phyloP scores from a whole-genome alignment of 257 asterid genomes.

The Nemophila menziesii region DNA sequence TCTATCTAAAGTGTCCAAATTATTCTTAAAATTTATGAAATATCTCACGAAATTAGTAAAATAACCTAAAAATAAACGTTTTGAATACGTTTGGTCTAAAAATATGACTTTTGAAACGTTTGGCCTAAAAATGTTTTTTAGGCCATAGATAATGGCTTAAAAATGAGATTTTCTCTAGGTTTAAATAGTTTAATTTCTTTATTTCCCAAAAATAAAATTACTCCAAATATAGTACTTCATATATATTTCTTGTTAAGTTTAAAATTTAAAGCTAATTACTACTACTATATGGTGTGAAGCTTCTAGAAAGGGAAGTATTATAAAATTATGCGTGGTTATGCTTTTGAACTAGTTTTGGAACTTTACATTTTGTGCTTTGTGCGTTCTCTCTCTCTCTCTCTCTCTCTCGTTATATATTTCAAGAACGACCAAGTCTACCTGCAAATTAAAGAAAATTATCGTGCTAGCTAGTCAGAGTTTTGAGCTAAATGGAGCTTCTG shows the following conservation, averaged over 20 bases:
- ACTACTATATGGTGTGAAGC: conserved; percentile 33
- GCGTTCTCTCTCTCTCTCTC: conserved; percentile 23
- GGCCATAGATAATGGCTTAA: too few species aligned
- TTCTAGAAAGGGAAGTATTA: conserved; percentile 37
- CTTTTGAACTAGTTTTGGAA: conserved; percentile 33
- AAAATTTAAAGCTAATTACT: conserved; percentile 4
- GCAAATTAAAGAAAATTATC: background rate
- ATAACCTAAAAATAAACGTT: too few species aligned
- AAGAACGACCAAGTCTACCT: background rate
- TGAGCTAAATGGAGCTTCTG: conserved; percentile 22
- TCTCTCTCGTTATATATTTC: conserved; percentile 31
- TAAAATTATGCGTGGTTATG: conserved; percentile 25
- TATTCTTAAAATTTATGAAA: too few species aligned
- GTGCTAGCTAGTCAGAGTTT: background rate
- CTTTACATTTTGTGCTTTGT: conserved; percentile 70
- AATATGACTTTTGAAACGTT: too few species aligned
- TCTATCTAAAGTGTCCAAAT: too few species aligned
- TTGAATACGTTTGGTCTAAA: too few species aligned
- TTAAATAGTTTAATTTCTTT: too few species aligned
- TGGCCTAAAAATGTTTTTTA: too few species aligned
- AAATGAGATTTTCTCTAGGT: too few species aligned
- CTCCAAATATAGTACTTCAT: too few species aligned
- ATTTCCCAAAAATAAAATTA: too few species aligned
- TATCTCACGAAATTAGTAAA: too few species aligned
- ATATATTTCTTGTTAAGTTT: conserved; percentile 8